Conservation (phyloP, 2,329 filamentous ascomycete species). For the Xylariaceae sp. region DNA sequence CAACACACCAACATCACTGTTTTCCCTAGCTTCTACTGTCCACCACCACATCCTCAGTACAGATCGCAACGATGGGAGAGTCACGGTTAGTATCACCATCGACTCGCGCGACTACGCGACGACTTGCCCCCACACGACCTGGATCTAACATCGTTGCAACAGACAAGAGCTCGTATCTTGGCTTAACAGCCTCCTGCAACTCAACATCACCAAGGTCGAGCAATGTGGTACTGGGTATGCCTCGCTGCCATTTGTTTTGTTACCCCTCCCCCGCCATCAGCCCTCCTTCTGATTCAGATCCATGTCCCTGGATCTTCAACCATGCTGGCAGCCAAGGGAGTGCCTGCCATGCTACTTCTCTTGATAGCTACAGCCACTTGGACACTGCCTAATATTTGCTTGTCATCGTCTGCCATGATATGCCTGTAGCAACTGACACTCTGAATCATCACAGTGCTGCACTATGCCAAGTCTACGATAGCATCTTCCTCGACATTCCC, state of each 20-base stretch:
- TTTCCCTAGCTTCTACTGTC: too few relatives aligned
- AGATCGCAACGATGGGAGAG: constrained; percentile 17
- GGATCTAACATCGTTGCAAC: constrained; percentile 8
- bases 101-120: not conserved
- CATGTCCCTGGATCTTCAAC: too few relatives aligned
- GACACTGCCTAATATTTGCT: too few relatives aligned
- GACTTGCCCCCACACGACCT: not conserved
- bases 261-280: constrained; percentile 32
- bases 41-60: not conserved
- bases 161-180: constrained; percentile 96
- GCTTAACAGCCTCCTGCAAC: constrained; percentile 95
- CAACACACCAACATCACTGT: not conserved
- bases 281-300: not conserved
- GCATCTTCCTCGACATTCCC: constrained; percentile 91
- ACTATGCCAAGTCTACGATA: constrained; percentile 96
- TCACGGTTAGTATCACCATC: constrained; percentile 13
- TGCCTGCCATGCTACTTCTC: too few relatives aligned
- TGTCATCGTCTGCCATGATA: not conserved
- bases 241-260: constrained; percentile 11
- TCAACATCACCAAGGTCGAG: constrained; percentile 98
- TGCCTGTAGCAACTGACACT: not conserved
- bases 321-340: too few relatives aligned
- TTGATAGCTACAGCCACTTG: too few relatives aligned
- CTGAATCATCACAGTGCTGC: constrained; percentile 64
- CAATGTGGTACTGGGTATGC: constrained; percentile 92